phyloP scores from a whole-genome alignment of 345 rosid species.

The Euphorbia pulcherrima region DNA sequence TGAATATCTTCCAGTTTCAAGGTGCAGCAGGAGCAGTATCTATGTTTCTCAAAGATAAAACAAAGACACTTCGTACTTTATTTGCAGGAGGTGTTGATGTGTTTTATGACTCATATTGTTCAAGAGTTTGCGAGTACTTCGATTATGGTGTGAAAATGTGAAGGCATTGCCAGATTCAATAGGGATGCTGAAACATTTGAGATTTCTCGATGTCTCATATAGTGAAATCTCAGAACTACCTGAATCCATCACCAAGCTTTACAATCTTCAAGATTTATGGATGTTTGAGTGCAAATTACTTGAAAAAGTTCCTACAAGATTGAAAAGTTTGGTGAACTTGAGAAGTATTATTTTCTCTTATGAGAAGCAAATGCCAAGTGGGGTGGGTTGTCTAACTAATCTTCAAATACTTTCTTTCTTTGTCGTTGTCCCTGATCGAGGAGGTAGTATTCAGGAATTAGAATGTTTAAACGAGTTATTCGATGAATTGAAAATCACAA shows the following conservation, averaged over 20 bases:
- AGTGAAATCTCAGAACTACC: not conserved
- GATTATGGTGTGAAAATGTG: too few species aligned
- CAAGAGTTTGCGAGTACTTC: not conserved
- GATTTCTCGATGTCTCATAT: slow-evolving; percentile 17
- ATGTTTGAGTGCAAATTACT: not conserved
- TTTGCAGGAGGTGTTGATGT: not conserved
- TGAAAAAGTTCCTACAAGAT: not conserved
- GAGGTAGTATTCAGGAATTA: not conserved
- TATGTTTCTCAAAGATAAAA: too few species aligned
- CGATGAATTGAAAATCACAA: not conserved
- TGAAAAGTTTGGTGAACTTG: not conserved
- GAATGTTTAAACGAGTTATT: slow-evolving; percentile 4
- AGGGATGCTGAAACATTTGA: slow-evolving; percentile 17
- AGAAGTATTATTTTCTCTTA: too few species aligned
- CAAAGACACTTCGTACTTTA: not conserved
- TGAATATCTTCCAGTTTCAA: not conserved
- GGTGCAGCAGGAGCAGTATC: too few species aligned
- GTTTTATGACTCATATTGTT: not conserved
- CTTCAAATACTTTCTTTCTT: not conserved
- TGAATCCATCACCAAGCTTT: slow-evolving; percentile 8
- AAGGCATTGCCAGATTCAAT: too few species aligned
- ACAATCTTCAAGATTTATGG: slow-evolving; percentile 16
- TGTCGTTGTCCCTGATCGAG: not conserved
- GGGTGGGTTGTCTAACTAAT: not conserved
- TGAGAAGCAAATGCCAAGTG: slow-evolving; percentile 1